A percentile compares a stretch with the other conserved stretches of the same genome.
These are phyloP conservation scores for Trypanosomatidae sp. DNA, from an alignment of 208 protist species.

Conservation along the genomic window DNA sequence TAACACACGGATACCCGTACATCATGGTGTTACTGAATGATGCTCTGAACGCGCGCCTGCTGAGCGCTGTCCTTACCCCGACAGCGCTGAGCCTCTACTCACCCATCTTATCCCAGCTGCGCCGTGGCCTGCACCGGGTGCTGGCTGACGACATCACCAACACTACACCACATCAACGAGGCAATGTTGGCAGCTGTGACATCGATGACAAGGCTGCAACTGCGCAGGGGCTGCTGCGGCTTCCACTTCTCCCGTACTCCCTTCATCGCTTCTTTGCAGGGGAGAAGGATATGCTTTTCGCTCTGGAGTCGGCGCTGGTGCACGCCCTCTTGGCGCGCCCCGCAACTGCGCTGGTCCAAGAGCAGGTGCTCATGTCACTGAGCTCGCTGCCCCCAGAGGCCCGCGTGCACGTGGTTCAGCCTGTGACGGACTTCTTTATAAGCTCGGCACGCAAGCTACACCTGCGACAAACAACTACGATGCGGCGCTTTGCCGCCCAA, in stretches of 20 bases:
- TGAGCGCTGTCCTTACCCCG: constrained; percentile 7
- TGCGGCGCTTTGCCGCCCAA: constrained; percentile 10
- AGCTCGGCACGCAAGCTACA: constrained; percentile 14
- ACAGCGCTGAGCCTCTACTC: not conserved
- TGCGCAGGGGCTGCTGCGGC: constrained; percentile 10
- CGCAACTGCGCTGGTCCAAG: constrained; percentile 29
- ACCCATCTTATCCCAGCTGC: constrained; percentile 17
- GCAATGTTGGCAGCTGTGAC: not conserved
- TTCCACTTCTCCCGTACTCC: constrained; percentile 40
- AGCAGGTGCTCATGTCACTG: constrained; percentile 63
- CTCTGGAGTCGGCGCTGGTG: constrained; percentile 51
- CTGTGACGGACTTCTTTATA: constrained; percentile 61
- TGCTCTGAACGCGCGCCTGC: constrained; percentile 12
- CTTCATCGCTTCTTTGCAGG: constrained; percentile 41
- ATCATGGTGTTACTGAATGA: constrained; percentile 41
- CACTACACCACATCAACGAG: not conserved
- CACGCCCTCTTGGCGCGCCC: constrained; percentile 21
- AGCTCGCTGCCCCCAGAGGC: constrained; percentile 48
- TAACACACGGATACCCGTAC: constrained; percentile 15
- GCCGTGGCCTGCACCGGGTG: constrained; percentile 17
- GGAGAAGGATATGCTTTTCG: constrained; percentile 47
- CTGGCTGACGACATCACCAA: not conserved
- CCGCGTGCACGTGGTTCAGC: constrained; percentile 43
- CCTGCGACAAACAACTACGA: constrained; percentile 18
- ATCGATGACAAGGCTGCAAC: no score